Conservation (phyloP, 768 basidiomycete genomes). For the Mycena chlorophos region DNA sequence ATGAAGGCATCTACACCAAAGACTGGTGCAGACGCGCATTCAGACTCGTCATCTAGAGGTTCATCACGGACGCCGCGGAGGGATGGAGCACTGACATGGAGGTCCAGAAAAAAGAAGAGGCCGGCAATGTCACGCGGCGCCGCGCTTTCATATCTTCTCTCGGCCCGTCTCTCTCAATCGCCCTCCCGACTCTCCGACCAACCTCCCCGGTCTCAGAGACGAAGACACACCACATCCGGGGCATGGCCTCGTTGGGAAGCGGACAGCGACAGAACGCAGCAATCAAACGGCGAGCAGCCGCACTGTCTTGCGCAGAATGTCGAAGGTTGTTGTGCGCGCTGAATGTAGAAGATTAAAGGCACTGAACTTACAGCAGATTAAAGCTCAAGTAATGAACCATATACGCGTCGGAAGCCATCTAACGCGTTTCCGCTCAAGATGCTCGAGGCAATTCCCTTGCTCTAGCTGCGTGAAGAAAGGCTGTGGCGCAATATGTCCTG, state of each 20-base stretch:
- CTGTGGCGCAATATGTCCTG: slow-evolving; percentile 64
- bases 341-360: no score
- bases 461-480: slow-evolving; percentile 62
- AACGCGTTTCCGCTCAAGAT: slow-evolving; percentile 37
- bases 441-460: slow-evolving; percentile 67
- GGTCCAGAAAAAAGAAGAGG: slow-evolving; percentile 11
- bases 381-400: slow-evolving; percentile 62
- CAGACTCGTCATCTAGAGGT: slow-evolving; percentile 78
- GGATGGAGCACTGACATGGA: slow-evolving; percentile 24
- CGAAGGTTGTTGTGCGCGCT: slow-evolving; percentile 49
- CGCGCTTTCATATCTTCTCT: neutral
- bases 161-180: no score
- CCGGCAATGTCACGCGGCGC: slow-evolving; percentile 1
- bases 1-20: slow-evolving; percentile 3
- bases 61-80: slow-evolving; percentile 38
- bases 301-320: slow-evolving; percentile 61
- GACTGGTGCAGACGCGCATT: slow-evolving; percentile 46
- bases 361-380: no score
- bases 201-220: no score
- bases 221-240: slow-evolving; percentile 9
- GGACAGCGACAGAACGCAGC: neutral
- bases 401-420: slow-evolving; percentile 16
- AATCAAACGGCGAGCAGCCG: slow-evolving; percentile 27
- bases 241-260: slow-evolving; percentile 12
- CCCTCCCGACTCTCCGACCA: no score